Conservation (phyloP, 2,329 filamentous ascomycete species). For the Pyricularia pennisetigena region DNA sequence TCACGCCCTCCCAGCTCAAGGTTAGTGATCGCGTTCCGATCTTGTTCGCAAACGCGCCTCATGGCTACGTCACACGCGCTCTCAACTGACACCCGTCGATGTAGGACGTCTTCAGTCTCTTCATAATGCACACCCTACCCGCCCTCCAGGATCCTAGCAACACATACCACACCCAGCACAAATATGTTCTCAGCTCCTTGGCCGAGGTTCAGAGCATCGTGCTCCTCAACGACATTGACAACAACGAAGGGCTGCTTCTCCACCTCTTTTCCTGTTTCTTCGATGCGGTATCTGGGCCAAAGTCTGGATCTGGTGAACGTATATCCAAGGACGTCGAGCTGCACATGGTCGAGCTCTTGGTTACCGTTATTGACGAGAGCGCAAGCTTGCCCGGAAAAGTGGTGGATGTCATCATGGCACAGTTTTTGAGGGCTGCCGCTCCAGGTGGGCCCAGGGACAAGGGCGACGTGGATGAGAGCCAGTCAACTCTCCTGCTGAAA, state of each 20-base stretch:
- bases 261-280: slow-evolving; percentile 84
- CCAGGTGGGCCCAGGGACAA: slow-evolving; percentile 50
- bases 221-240: slow-evolving; percentile 78
- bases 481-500: slow-evolving; percentile 75
- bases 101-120: slow-evolving; percentile 87
- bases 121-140: slow-evolving; percentile 74
- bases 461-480: slow-evolving; percentile 57
- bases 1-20: slow-evolving; percentile 83
- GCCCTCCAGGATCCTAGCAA: slow-evolving; percentile 78
- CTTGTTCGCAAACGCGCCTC: background rate
- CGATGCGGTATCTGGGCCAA: slow-evolving; percentile 78
- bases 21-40: slow-evolving; percentile 28
- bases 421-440: slow-evolving; percentile 84
- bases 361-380: slow-evolving; percentile 80
- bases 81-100: background rate
- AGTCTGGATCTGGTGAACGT: slow-evolving; percentile 66
- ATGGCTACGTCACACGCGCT: background rate
- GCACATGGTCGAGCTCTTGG: slow-evolving; percentile 78
- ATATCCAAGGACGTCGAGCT: slow-evolving; percentile 90
- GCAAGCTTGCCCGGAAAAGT: slow-evolving; percentile 68
- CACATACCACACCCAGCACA: slow-evolving; percentile 86
- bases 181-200: slow-evolving; percentile 81
- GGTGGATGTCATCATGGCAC: slow-evolving; percentile 87
- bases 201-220: slow-evolving; percentile 92
- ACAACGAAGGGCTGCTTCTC: slow-evolving; percentile 67